Base-by-base conservation (phyloP, 208 protist genomes). In the Wallacemonas rigidus region DNA sequence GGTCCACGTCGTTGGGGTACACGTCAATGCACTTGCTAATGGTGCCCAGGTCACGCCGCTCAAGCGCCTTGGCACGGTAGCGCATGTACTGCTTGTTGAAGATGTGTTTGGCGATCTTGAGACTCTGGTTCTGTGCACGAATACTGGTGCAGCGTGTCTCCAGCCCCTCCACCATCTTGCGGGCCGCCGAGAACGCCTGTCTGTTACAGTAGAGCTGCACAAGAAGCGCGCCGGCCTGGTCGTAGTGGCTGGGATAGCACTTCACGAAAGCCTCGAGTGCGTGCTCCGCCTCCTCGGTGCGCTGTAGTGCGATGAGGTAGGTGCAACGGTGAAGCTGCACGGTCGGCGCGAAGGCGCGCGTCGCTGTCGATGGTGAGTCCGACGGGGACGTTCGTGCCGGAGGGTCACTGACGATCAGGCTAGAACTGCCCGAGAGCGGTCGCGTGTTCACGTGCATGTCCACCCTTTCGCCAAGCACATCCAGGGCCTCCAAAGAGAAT, bases 11-110 rank as follows among this genome's bases (percentile, higher is more conserved):
- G 48, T 84, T 83, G 17, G 88, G 84, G 78, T 88, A 91, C 44
- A 95, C 89, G 15, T 82, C 79, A 61, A 97, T 85, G 81, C 92
- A 97, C 67, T 84, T 79, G 45, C 76, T 91, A 57, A 97, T 87
- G 53, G 87, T 93, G 54, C 86, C 86, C 53, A 93, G 41, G 75
- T 97, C 83, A 3, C 71, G 40, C 47, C 81, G 74, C 39, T 82
- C 75, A 26, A 97, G 74, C 2, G 92, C 89, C 40, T 86, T 83
- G 55, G 71, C 64, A 68, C 92, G 89, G 79, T 94, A 97, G 44
- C 79, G 77, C 47, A 62, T 67, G 73, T 93, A 97, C 67, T 82
- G 45, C 35, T 84, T 68, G 55, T 86, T 80, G 74, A 94, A 97
- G 43, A 93, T 87, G 71, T 93, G 88, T 50, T 87, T 79, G 2